Percentiles rank a stretch among this genome's conserved stretches.
Evolutionary conservation across 768 basidiomycete species (phyloP).

Genomic region (Porphyrellus cyaneotinctus): DNA sequence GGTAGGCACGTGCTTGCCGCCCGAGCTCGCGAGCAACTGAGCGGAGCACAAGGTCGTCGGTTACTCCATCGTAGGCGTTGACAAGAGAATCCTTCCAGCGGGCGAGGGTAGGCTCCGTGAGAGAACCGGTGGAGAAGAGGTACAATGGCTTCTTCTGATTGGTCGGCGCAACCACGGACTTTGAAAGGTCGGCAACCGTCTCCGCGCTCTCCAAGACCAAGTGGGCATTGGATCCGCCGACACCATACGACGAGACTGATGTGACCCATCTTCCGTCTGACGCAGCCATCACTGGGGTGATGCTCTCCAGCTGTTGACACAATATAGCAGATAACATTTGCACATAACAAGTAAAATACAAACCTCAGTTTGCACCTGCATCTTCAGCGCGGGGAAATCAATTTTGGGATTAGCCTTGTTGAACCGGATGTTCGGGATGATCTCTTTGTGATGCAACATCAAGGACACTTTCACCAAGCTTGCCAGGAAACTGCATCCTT

Average conservation of each 20-base stretch:
- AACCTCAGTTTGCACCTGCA: conserved; percentile 26
- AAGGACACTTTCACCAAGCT: conserved; percentile 33
- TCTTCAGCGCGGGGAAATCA: conserved; percentile 22
- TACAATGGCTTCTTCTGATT: conserved; percentile 18
- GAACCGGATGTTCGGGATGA: conserved; percentile 29
- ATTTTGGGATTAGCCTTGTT: conserved; percentile 27
- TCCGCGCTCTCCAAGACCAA: conserved; percentile 29
- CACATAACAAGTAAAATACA: neutral
- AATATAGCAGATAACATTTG: neutral
- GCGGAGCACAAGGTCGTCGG: conserved; percentile 23
- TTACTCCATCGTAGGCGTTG: conserved; percentile 12
- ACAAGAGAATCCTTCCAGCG: conserved; percentile 26
- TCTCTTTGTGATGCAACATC: conserved; percentile 30
- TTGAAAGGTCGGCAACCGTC: conserved; percentile 12
- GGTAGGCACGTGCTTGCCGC: conserved; percentile 29
- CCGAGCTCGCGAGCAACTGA: conserved; percentile 27
- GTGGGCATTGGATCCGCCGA: conserved; percentile 34
- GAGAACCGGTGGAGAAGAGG: conserved; percentile 27
- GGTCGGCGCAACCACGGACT: neutral
- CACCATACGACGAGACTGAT: conserved; percentile 33
- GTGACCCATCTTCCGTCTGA: conserved; percentile 28
- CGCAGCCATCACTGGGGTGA: conserved; percentile 29
- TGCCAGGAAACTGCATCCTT: conserved; percentile 32
- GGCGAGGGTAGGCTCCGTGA: conserved; percentile 24
- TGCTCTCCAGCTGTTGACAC: conserved; percentile 16